phyloP scores from a whole-genome alignment of 805 yeast genomes.

The Pichia deserticola region DNA sequence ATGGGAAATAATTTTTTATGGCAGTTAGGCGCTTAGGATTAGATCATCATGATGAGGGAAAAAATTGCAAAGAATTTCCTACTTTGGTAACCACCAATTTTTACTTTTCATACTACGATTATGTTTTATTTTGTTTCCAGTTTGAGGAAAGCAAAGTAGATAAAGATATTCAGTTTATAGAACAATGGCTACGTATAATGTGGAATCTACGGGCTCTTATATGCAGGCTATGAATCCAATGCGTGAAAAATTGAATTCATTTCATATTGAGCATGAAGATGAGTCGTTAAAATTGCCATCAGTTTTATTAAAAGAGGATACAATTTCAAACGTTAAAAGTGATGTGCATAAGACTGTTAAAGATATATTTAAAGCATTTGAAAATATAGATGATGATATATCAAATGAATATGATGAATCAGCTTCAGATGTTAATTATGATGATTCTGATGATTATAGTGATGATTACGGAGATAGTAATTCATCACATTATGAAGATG shows the following conservation, averaged over 20 bases:
- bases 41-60: no score
- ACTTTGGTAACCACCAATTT: neutral
- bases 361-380: conserved; percentile 26
- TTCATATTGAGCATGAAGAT: conserved; percentile 24
- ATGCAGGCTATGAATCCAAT: conserved; percentile 73
- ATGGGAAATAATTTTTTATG: no score
- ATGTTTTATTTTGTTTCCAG: no score
- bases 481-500: conserved; percentile 4
- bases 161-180: neutral
- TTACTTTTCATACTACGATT: no score
- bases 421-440: conserved; percentile 7
- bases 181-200: conserved; percentile 43
- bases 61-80: neutral
- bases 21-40: no score
- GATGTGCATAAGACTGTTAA: conserved; percentile 20
- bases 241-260: conserved; percentile 39
- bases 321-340: conserved; percentile 16
- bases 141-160: no score
- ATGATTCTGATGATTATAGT: conserved; percentile 2
- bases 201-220: conserved; percentile 62
- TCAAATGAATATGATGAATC: conserved; percentile 9
- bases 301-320: conserved; percentile 26
- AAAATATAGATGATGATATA: conserved; percentile 21
- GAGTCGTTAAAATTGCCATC: conserved; percentile 21
- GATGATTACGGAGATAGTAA: conserved; percentile 5